Base-by-base conservation (phyloP, 345 rosid species). In the Gossypioides kirkii region DNA sequence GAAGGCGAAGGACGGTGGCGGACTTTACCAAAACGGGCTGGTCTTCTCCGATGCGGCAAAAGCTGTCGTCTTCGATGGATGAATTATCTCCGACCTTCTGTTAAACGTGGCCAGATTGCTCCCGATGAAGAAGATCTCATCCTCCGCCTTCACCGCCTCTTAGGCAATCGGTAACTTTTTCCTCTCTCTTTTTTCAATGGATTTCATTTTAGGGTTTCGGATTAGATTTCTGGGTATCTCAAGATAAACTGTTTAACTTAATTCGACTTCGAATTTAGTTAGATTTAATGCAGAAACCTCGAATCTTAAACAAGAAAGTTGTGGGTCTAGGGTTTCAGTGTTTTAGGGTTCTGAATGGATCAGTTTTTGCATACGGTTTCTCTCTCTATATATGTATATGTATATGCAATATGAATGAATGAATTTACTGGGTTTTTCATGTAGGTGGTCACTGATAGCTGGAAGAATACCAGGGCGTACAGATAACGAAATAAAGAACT, bases 401-500 rank as follows among this genome's bases (percentile, higher is more conserved):
- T 32, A 1, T 5, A 6, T 1, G 38, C 38, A 32, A 32, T 7
- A 46, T 46, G 14, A 46, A 10, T 10, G 50, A 3, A 10, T 12
- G 12, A 46, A 46, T 10, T 46, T 11, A 2, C 50, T 14, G 25
- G 59, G 23, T 10, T 22, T 23, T 3, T 11, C 0, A 54, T 54
- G 59, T 11, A 54, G 59, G 59, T 54, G 59, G 59, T 54, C 59
- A 18, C 59, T 54, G 7, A 54, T 54, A 54, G 62, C 62, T 4
- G 62, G 38, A 26, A 59, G 62, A 55, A 86, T 92, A 50, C 96
- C 98, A 0, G 98, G 98, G 22, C 83, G 98, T 11, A 92, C 98
- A 0, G 98, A 92, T 68, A 92, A 92, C 61, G 98, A 89, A 76
- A 92, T 92, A 64, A 92, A 92, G 90, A 92, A 92, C 78, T 92